phyloP scores from a whole-genome alignment of 495 filamentous ascomycete genomes.

The Xylaria intraflava region DNA sequence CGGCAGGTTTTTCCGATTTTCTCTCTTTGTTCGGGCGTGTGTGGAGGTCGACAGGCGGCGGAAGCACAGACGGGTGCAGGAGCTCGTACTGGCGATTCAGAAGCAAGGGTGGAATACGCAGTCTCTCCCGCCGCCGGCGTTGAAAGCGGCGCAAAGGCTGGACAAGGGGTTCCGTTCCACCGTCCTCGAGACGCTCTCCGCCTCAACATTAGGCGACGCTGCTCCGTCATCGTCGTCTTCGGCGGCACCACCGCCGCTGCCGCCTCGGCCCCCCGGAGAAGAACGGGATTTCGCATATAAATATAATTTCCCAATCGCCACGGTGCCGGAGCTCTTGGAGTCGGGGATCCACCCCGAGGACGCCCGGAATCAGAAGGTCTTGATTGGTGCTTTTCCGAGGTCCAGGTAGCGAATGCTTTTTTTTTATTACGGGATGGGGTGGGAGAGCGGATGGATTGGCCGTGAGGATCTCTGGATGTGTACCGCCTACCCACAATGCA shows the following conservation, averaged over 20 bases:
- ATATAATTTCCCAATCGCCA: constrained; percentile 9
- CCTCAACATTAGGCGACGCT: not conserved
- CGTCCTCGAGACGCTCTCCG: not conserved
- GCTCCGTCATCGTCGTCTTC: not conserved
- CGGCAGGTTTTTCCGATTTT: constrained; percentile 2
- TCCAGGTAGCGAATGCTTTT: not conserved
- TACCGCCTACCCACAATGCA: too few species aligned
- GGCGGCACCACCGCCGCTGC: not conserved
- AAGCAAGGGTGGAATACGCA: constrained; percentile 2
- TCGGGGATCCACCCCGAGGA: constrained; percentile 5
- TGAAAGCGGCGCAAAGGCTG: not conserved
- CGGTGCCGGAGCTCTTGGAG: constrained; percentile 4
- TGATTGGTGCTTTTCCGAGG: constrained; percentile 6
- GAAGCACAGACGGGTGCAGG: constrained; percentile 4
- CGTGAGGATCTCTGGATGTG: too few species aligned
- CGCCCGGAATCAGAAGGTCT: constrained; percentile 9
- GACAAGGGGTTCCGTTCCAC: not conserved
- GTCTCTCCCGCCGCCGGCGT: not conserved
- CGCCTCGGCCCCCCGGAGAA: not conserved
- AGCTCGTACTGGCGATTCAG: constrained; percentile 4
- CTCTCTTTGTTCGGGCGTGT: constrained; percentile 8
- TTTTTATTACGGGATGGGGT: not conserved
- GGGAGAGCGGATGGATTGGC: not conserved
- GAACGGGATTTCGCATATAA: constrained; percentile 6
- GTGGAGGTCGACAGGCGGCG: constrained; percentile 6